A percentile compares a stretch with the other conserved stretches of the same genome.
phyloP scores from a whole-genome alignment of 139 green algal genomes.

The Chlamydomonas sp. region DNA sequence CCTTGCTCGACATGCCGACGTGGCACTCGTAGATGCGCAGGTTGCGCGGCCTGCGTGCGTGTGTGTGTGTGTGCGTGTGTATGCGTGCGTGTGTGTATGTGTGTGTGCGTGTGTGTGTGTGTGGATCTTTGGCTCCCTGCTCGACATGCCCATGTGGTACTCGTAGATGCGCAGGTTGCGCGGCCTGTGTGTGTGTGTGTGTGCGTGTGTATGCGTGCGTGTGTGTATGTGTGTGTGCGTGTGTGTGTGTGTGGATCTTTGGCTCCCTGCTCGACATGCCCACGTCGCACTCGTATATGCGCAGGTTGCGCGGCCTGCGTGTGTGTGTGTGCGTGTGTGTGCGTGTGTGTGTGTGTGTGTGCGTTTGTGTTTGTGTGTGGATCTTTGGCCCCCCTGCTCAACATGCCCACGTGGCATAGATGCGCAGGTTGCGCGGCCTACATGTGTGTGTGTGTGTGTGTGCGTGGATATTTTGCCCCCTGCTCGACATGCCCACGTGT shows the following conservation, averaged over 20 bases:
- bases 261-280: slow-evolving; percentile 79
- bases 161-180: slow-evolving; percentile 93
- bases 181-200: slow-evolving; percentile 46
- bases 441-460: slow-evolving; percentile 21
- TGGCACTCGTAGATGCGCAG: slow-evolving; percentile 98
- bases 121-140: slow-evolving; percentile 70
- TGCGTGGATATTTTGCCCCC: slow-evolving; percentile 47
- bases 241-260: slow-evolving; percentile 84
- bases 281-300: slow-evolving; percentile 99
- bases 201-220: background rate
- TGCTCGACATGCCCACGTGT: slow-evolving; percentile 95
- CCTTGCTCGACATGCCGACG: slow-evolving; percentile 85
- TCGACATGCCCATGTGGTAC: slow-evolving; percentile 95
- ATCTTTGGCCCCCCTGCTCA: slow-evolving; percentile 57
- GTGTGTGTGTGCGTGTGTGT: background rate
- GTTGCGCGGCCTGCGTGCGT: slow-evolving; percentile 51
- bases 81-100: background rate
- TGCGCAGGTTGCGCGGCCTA: slow-evolving; percentile 88
- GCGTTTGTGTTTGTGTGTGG: too few species aligned
- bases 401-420: slow-evolving; percentile 98
- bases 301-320: slow-evolving; percentile 63
- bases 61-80: background rate
- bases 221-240: too few species aligned
- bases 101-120: too few species aligned
- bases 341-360: background rate